Percentiles rank a stretch among this genome's conserved stretches.
phyloP scores from a whole-genome alignment of 2,329 filamentous ascomycete species.

The Cladosporium sp. region DNA sequence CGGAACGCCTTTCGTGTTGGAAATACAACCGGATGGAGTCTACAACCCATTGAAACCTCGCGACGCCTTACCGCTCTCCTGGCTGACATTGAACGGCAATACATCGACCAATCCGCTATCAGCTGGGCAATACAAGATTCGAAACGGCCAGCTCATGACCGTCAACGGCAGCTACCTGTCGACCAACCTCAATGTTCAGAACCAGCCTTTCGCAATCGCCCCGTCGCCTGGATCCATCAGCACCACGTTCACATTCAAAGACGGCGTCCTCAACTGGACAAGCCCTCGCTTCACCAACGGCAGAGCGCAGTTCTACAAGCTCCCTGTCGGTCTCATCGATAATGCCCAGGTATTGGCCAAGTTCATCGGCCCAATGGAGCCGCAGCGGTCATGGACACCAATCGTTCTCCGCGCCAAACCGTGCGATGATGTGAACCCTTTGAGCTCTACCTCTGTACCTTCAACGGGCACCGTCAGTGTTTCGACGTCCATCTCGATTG shows the following conservation, averaged over 20 bases:
- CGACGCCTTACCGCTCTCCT: slow-evolving; percentile 17
- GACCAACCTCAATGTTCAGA: slow-evolving; percentile 20
- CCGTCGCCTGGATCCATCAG: slow-evolving; percentile 23
- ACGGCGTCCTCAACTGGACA: slow-evolving; percentile 29
- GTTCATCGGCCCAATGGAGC: slow-evolving; percentile 25
- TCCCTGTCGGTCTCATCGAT: slow-evolving; percentile 21
- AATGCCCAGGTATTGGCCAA: slow-evolving; percentile 28
- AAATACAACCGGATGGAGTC: slow-evolving; percentile 18
- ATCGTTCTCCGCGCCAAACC: slow-evolving; percentile 26
- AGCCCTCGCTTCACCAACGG: slow-evolving; percentile 29
- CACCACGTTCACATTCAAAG: slow-evolving; percentile 25
- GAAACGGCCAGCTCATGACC: slow-evolving; percentile 22
- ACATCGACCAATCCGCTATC: slow-evolving; percentile 27
- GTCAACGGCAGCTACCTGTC: slow-evolving; percentile 24
- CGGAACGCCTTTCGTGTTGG: slow-evolving; percentile 30
- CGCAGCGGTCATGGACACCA: slow-evolving; percentile 22
- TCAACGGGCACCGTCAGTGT: slow-evolving; percentile 6
- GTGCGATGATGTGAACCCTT: slow-evolving; percentile 16
- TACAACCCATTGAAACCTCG: slow-evolving; percentile 3
- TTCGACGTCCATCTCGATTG: slow-evolving; percentile 12
- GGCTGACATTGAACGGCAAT: slow-evolving; percentile 30
- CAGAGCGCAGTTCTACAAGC: slow-evolving; percentile 30
- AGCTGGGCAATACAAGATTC: slow-evolving; percentile 30
- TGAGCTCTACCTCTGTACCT: neutral
- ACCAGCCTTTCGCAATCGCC: slow-evolving; percentile 26